Percentiles rank a stretch among this genome's conserved stretches.
These are phyloP conservation scores for Suillus plorans DNA, from an alignment of 768 basidiomycete species.

Conservation along the genomic window DNA sequence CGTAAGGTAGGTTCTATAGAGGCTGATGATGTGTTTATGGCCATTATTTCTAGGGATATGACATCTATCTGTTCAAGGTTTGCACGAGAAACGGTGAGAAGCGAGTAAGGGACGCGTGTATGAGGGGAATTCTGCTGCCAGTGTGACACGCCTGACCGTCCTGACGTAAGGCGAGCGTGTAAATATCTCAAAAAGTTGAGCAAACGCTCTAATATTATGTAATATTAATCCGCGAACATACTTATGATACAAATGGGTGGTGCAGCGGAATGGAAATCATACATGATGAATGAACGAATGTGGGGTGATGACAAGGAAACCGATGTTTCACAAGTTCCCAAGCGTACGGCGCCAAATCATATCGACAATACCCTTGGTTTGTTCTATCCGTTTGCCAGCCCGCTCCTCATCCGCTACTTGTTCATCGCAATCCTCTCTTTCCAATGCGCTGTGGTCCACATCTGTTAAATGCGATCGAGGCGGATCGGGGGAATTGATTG, in stretches of 20 bases:
- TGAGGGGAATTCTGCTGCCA: slow-evolving; percentile 8
- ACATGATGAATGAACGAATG: slow-evolving; percentile 7
- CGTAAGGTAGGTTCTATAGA: slow-evolving; percentile 12
- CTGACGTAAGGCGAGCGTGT: slow-evolving; percentile 26
- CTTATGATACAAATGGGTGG: slow-evolving; percentile 9
- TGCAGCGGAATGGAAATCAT: neutral
- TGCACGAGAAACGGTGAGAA: slow-evolving; percentile 9
- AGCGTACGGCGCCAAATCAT: slow-evolving; percentile 21
- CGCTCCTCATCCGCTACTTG: slow-evolving; percentile 48
- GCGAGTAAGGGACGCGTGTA: slow-evolving; percentile 12
- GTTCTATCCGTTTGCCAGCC: slow-evolving; percentile 40
- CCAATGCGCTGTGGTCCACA: slow-evolving; percentile 33
- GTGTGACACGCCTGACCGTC: neutral
- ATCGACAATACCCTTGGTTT: slow-evolving; percentile 35
- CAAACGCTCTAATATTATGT: neutral
- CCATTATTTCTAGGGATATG: slow-evolving; percentile 18
- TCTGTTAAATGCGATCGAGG: slow-evolving; percentile 5
- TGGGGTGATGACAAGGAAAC: neutral
- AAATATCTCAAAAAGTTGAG: neutral
- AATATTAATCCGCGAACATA: slow-evolving; percentile 1
- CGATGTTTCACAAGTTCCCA: neutral
- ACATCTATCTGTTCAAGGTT: slow-evolving; percentile 10
- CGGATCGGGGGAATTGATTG: slow-evolving; percentile 34
- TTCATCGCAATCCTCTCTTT: slow-evolving; percentile 55
- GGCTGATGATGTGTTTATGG: slow-evolving; percentile 17